phyloP scores from a whole-genome alignment of 2,329 filamentous ascomycete genomes.

The Hymenoscyphus scutula region DNA sequence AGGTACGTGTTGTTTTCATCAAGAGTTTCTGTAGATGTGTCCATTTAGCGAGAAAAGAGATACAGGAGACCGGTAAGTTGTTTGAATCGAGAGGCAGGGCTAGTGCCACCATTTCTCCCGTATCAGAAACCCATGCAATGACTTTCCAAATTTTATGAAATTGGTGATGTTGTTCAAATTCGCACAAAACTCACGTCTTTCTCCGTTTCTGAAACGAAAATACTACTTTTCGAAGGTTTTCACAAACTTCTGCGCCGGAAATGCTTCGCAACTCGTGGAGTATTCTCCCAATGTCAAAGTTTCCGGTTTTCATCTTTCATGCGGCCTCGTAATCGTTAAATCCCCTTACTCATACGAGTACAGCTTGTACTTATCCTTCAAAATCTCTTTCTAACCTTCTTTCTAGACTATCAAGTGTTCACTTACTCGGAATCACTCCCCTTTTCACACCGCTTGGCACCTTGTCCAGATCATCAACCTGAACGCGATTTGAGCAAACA shows the following conservation, averaged over 20 bases:
- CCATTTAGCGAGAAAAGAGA: neutral
- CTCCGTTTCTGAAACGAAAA: neutral
- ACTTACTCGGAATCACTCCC: neutral
- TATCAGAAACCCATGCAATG: neutral
- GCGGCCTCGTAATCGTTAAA: neutral
- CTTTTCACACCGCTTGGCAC: constrained; percentile 11
- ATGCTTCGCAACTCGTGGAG: neutral
- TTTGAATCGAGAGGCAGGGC: neutral
- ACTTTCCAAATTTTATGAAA: neutral
- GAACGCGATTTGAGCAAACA: neutral
- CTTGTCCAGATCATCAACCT: neutral
- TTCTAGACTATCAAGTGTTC: constrained; percentile 4
- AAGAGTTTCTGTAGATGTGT: neutral
- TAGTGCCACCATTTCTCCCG: neutral
- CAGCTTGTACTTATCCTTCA: neutral
- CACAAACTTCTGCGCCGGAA: neutral
- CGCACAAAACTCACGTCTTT: neutral
- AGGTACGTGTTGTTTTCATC: constrained; percentile 13
- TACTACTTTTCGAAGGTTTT: neutral
- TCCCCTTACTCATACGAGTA: neutral
- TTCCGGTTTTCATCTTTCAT: neutral
- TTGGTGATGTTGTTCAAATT: neutral
- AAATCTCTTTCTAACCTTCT: neutral
- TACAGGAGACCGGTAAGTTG: neutral
- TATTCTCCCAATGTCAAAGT: neutral